phyloP scores from a whole-genome alignment of 2,329 filamentous ascomycete species.

The Calonectria hawksworthii region DNA sequence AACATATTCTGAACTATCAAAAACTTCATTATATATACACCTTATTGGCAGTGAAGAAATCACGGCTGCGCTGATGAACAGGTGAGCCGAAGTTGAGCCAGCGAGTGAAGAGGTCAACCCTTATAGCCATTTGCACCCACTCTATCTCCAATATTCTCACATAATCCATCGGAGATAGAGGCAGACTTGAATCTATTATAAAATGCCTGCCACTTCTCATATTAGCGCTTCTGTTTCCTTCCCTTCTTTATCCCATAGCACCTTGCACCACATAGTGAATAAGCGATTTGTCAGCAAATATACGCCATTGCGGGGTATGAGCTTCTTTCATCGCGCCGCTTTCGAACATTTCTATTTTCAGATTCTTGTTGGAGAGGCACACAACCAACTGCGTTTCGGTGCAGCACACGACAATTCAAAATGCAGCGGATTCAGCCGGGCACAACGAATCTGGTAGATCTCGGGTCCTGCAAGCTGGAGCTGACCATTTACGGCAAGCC shows the following conservation, averaged over 20 bases:
- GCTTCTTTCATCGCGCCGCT: not conserved
- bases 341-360: not conserved
- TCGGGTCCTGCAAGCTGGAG: conserved; percentile 27
- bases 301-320: not conserved
- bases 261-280: not conserved
- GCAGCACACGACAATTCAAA: not conserved
- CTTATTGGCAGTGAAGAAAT: no score
- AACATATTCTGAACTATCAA: no score
- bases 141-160: not conserved
- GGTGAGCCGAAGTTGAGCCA: no score
- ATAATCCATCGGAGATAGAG: not conserved
- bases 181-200: no score
- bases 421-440: not conserved
- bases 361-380: not conserved
- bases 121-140: no score
- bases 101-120: no score
- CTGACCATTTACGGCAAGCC: conserved; percentile 19
- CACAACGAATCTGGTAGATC: conserved; percentile 13
- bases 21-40: no score
- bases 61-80: no score
- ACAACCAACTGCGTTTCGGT: not conserved
- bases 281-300: not conserved
- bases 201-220: not conserved
- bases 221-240: not conserved
- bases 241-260: not conserved